Evolutionary conservation across 2,329 filamentous ascomycete genomes (phyloP), one percentile per base, ranked within the genome.

Genomic region (Fusarium albosuccineum): DNA sequence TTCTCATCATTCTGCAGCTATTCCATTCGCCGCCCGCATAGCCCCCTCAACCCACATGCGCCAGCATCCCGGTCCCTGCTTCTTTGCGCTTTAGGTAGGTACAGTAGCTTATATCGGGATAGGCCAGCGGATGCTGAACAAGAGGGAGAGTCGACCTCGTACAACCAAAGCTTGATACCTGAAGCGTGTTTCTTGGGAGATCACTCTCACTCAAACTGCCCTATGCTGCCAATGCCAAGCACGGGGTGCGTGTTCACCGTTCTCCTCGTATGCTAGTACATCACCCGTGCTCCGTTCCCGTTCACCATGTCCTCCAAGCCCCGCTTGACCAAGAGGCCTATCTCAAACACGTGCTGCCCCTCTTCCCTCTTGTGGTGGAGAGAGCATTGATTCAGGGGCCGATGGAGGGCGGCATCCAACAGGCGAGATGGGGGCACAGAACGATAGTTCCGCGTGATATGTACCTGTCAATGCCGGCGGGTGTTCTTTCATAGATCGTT

Each of bases 21-120:
- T 71, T 48, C 64, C 36, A 74, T 74, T 74, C 70, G 71, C 55
- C 50, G 60, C 41, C 61, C 48, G 60, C 61, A 57, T 60, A 65
- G 49, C 62, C 67, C 57, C 60, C 64, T 63, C 57, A 69, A 67
- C 49, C 70, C 68, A 70, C 64, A 62, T 57, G 52, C 54, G 57
- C 58, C 64, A 57, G 55, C 48, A 62, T 65, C 67, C 68, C 40
- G 54, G 68, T 63, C 62, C 64, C 63, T 57, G 66, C 62, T 61
- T 45, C 60, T 22, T 45, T 60, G 45, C 44, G 36, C 45, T 60
- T 60, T 42, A 27, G 55, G 50, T 59, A 58, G 54, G 57, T n/a
- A n/a, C n/a, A n/a, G n/a, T 50, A 50, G 45, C 54, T 50, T 50
- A 44, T 51, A 41, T 49, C 36, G 46, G 48, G 46, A 49, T 30